Evolutionary conservation across 2,329 filamentous ascomycete species (phyloP).

Genomic region (Sclerotinia minor): DNA sequence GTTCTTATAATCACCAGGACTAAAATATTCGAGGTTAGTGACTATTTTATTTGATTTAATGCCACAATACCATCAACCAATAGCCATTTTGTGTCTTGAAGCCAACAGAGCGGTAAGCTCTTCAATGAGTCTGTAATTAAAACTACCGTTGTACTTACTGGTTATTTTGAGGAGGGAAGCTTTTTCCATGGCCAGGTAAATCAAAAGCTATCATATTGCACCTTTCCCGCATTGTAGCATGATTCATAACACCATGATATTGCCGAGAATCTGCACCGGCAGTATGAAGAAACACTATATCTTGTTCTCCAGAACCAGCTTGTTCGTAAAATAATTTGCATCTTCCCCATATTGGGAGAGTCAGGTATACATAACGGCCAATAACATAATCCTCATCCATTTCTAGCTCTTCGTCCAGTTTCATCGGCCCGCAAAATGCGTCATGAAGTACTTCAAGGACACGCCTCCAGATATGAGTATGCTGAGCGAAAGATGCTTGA

Average conservation of each 20-base stretch:
- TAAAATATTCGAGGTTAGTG: neutral
- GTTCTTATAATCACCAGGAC: conserved; percentile 6
- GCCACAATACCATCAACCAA: neutral
- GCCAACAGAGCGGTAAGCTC: neutral
- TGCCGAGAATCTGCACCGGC: conserved; percentile 50
- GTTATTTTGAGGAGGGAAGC: conserved; percentile 48
- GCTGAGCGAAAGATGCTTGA: conserved; percentile 43
- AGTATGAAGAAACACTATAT: conserved; percentile 49
- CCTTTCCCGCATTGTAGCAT: conserved; percentile 48
- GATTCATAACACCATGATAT: conserved; percentile 55
- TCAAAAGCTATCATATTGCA: conserved; percentile 53
- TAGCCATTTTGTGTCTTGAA: neutral
- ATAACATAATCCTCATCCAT: conserved; percentile 47
- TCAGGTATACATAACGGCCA: conserved; percentile 50
- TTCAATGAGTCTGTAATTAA: neutral
- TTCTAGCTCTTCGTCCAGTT: conserved; percentile 44
- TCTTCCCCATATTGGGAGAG: conserved; percentile 49
- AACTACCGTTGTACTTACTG: neutral
- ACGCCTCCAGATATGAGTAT: conserved; percentile 50
- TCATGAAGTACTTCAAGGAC: conserved; percentile 51
- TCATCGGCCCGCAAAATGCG: conserved; percentile 48
- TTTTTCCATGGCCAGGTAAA: conserved; percentile 51
- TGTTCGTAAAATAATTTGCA: conserved; percentile 53
- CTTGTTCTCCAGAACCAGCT: conserved; percentile 48
- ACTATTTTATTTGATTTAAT: neutral